phyloP scores from a whole-genome alignment of 345 rosid genomes.

The Gossypium bickii region DNA sequence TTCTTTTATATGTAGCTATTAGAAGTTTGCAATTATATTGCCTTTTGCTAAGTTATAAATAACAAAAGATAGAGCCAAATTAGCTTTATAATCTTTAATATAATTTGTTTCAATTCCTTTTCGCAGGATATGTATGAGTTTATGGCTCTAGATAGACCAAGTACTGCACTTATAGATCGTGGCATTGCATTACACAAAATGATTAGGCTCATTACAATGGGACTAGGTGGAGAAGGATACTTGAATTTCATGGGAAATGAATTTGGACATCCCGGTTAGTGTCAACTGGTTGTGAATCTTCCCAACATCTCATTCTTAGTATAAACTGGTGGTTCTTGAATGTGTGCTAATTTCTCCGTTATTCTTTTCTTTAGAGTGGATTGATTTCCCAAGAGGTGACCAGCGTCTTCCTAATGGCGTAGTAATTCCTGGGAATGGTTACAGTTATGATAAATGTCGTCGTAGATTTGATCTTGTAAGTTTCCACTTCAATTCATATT shows the following conservation, averaged over 20 bases:
- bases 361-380: slow-evolving; percentile 66
- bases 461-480: slow-evolving; percentile 93
- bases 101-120: slow-evolving; percentile 10
- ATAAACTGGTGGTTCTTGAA: neutral
- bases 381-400: slow-evolving; percentile 89
- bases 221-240: slow-evolving; percentile 96
- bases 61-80: neutral
- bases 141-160: slow-evolving; percentile 83
- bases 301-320: neutral
- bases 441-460: slow-evolving; percentile 87
- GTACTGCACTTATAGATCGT: slow-evolving; percentile 83
- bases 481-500: slow-evolving; percentile 18
- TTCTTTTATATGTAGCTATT: neutral
- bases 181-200: slow-evolving; percentile 97
- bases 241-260: slow-evolving; percentile 99
- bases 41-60: slow-evolving; percentile 8
- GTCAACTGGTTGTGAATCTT: slow-evolving; percentile 11
- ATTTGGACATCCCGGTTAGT: slow-evolving; percentile 96
- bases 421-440: slow-evolving; percentile 63
- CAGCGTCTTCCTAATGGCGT: slow-evolving; percentile 67
- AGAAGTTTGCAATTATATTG: neutral
- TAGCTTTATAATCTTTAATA: neutral
- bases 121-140: slow-evolving; percentile 95
- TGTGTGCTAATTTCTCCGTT: slow-evolving; percentile 11
- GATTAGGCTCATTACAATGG: slow-evolving; percentile 95